Conservation (phyloP, 441 rosid species). For the Eutrema salsugineum region DNA sequence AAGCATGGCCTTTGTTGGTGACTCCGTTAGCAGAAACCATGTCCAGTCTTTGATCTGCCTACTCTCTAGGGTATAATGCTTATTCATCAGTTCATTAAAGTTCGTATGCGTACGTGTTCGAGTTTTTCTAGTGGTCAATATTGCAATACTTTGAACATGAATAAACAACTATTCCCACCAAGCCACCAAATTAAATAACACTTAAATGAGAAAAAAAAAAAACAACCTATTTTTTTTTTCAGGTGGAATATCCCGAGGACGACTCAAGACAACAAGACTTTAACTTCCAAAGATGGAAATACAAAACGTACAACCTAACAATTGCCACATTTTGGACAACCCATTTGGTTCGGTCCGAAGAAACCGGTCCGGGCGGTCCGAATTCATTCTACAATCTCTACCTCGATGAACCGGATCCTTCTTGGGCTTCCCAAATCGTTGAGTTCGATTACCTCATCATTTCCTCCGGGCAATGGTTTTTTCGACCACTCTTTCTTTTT, state of each 20-base stretch:
- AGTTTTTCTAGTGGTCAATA: background rate
- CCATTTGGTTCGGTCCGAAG: constrained; percentile 42
- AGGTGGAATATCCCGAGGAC: constrained; percentile 63
- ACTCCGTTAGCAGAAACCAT: constrained; percentile 63
- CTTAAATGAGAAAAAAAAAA: background rate
- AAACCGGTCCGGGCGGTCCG: constrained; percentile 34
- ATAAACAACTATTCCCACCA: background rate
- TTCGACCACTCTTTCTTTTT: constrained; percentile 40
- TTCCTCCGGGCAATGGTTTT: constrained; percentile 55
- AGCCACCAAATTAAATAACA: background rate
- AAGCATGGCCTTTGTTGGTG: constrained; percentile 58
- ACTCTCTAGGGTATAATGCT: constrained; percentile 63
- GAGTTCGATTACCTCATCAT: constrained; percentile 46
- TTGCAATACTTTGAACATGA: background rate
- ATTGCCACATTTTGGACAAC: constrained; percentile 47
- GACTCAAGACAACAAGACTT: constrained; percentile 47
- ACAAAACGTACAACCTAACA: constrained; percentile 46
- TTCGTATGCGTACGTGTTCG: too few relatives aligned
- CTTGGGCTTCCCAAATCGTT: constrained; percentile 43
- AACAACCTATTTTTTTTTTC: too few relatives aligned
- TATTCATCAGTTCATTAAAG: too few relatives aligned
- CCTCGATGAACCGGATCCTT: constrained; percentile 44
- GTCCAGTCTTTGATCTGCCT: constrained; percentile 68
- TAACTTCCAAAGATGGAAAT: constrained; percentile 50
- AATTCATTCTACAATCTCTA: constrained; percentile 54